Evolutionary conservation across 345 rosid species (phyloP).

Genomic region (Citrus sp.): DNA sequence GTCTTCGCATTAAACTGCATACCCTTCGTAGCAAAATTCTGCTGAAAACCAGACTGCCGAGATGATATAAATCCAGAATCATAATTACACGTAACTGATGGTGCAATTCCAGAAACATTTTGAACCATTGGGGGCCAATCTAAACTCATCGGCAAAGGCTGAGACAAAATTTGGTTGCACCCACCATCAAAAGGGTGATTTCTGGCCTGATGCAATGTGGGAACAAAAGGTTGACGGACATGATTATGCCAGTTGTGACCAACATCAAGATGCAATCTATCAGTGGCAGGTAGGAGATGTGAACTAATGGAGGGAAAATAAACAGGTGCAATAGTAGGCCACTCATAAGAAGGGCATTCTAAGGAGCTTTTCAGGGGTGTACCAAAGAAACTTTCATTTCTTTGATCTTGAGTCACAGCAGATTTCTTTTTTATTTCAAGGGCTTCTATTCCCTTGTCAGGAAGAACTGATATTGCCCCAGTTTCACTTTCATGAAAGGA

Average conservation of each 20-base stretch:
- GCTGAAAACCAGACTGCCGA: constrained; percentile 48
- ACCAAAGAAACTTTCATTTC: constrained; percentile 31
- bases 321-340: constrained; percentile 76
- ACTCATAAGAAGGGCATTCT: constrained; percentile 72
- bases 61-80: constrained; percentile 68
- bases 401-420: constrained; percentile 29
- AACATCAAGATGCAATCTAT: constrained; percentile 93
- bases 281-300: constrained; percentile 81
- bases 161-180: constrained; percentile 61
- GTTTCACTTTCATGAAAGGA: constrained; percentile 28
- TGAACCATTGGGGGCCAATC: constrained; percentile 98
- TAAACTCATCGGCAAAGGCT: constrained; percentile 77
- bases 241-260: constrained; percentile 81
- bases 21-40: constrained; percentile 40
- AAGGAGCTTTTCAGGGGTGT: constrained; percentile 38
- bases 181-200: constrained; percentile 63
- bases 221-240: constrained; percentile 69
- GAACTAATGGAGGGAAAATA: constrained; percentile 72
- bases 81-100: constrained; percentile 64
- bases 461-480: constrained; percentile 24
- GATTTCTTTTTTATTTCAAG: constrained; percentile 39
- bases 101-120: constrained; percentile 60
- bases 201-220: constrained; percentile 71
- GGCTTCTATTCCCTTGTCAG: constrained; percentile 29
- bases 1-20: constrained; percentile 34